Evolutionary conservation across 192 early-diverging fungal genomes (phyloP).

Genomic region (Coemansia sp.): DNA sequence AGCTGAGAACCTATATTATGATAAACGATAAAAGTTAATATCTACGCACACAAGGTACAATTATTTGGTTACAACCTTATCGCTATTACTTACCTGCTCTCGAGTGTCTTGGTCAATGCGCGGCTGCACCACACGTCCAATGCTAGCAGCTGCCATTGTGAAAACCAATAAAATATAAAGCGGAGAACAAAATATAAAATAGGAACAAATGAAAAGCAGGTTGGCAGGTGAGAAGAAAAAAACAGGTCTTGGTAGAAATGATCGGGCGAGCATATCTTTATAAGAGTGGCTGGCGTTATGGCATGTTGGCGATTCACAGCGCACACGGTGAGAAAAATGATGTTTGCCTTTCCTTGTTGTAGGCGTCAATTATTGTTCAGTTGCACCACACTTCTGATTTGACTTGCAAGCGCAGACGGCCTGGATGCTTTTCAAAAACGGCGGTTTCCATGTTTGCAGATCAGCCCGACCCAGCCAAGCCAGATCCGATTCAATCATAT

Average conservation of each 20-base stretch:
- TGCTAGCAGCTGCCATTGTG: not conserved
- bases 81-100: not conserved
- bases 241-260: slow-evolving; percentile 3
- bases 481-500: not conserved
- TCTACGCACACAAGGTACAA: not conserved
- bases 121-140: not conserved
- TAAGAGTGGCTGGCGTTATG: not conserved
- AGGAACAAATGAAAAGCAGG: not conserved
- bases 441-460: slow-evolving; percentile 18
- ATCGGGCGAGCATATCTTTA: not conserved
- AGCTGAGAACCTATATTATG: not conserved
- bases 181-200: not conserved
- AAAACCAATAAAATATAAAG: not conserved
- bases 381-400: slow-evolving; percentile 3
- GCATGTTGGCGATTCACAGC: not conserved
- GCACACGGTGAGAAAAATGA: not conserved
- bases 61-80: not conserved
- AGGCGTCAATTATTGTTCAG: not conserved
- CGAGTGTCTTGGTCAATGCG: not conserved
- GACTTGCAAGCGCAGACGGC: not conserved
- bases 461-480: not conserved
- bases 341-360: not conserved
- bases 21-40: not conserved
- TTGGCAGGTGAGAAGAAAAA: not conserved
- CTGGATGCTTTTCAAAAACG: not conserved